Base-by-base conservation (phyloP, 768 basidiomycete genomes). In the Amylocystis lapponica region DNA sequence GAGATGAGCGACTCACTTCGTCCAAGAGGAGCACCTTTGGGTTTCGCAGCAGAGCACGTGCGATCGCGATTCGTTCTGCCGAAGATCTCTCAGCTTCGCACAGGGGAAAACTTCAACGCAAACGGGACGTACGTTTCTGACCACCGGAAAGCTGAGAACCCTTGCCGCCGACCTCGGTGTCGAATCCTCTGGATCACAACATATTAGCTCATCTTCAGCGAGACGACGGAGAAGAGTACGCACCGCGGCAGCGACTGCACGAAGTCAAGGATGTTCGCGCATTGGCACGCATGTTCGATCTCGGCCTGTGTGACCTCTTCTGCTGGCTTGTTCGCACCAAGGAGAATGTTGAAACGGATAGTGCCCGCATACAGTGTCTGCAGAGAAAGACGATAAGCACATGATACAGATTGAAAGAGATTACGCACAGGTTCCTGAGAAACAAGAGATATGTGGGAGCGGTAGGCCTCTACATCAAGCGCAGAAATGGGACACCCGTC, bases 251-350 rank as follows among this genome's bases (percentile, higher is more conserved):
- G 66, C 1, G 81, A 80, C 52, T 77, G 66, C 54, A 96, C 89
- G 70, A 96, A 96, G 25, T 94, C 90, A 44, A 93, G 68, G 59
- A 94, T 83, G 59, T 96, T 96, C 34, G 94, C 94, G 52, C 88
- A 72, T 14, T 83, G 75, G 56, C 92, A 94, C 0, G 79, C 93
- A 17, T 75, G 70, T 59, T 93, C 88, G 23, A 96, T 80, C 61
- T 96, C 91, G 54, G 83, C 76, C 56, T 92, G 79, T 3, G 90
- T 91, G 9, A 93, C 86, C 53, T 92, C 81, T 0, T 78, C 76
- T 27, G 66, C 66, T 3, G 86, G 83, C 57, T 87, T 89, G 51
- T 72, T 76, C 29, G 87, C 85, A 14, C 93, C 93, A 27, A 96
- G 81, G 6, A 93, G 62, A 59, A 94, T 79, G 63, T 97, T 97